These are phyloP conservation scores for Fusarium austroafricanum DNA, from an alignment of 2,329 filamentous ascomycete species.

Conservation along the genomic window DNA sequence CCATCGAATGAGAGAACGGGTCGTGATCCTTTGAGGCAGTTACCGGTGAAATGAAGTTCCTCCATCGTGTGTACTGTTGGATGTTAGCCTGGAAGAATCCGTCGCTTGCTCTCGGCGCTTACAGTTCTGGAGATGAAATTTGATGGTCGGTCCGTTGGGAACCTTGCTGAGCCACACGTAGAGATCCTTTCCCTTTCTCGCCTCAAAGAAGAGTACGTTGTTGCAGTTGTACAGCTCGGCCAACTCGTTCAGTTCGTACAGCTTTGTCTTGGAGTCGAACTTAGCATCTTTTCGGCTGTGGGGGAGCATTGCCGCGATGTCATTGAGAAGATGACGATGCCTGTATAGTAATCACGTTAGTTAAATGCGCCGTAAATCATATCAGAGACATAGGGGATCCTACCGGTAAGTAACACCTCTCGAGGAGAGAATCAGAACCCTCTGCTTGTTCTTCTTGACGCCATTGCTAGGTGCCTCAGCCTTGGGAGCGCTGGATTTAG, in stretches of 20 bases:
- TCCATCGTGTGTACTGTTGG: slow-evolving; percentile 90
- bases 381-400: slow-evolving; percentile 30
- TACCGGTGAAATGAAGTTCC: slow-evolving; percentile 95
- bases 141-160: slow-evolving; percentile 73
- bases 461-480: slow-evolving; percentile 62
- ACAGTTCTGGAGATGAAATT: slow-evolving; percentile 83
- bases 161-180: slow-evolving; percentile 95
- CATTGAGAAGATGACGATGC: slow-evolving; percentile 92
- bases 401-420: slow-evolving; percentile 91
- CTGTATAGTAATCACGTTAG: slow-evolving; percentile 58
- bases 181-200: slow-evolving; percentile 91
- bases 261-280: slow-evolving; percentile 94
- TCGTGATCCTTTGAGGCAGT: slow-evolving; percentile 93
- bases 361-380: slow-evolving; percentile 21
- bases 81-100: slow-evolving; percentile 38
- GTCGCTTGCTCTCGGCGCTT: slow-evolving; percentile 41
- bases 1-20: slow-evolving; percentile 93
- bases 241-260: slow-evolving; percentile 82
- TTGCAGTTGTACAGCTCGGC: slow-evolving; percentile 89
- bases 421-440: slow-evolving; percentile 91
- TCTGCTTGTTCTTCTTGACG: slow-evolving; percentile 73
- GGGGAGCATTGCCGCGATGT: slow-evolving; percentile 87
- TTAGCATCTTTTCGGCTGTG: slow-evolving; percentile 96
- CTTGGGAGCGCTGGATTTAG: slow-evolving; percentile 66
- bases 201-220: slow-evolving; percentile 95